Percentiles rank a stretch among this genome's conserved stretches.
Conservation (phyloP, 1,139 yeast species). For the Geotrichum armillariae region DNA sequence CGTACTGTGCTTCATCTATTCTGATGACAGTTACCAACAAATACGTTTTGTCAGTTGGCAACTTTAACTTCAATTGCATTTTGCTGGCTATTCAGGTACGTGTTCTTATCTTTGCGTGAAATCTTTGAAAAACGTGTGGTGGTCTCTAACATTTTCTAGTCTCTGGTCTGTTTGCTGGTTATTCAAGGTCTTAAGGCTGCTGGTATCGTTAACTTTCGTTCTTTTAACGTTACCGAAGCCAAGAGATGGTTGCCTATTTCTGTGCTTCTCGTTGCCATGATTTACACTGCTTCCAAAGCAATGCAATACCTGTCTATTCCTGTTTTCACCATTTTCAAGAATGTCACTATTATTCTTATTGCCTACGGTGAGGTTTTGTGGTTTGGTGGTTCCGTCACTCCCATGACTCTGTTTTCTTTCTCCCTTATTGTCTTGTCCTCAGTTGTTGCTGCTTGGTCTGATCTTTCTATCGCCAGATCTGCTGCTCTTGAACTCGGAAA, state of each 20-base stretch:
- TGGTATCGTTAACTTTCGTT: conserved; percentile 82
- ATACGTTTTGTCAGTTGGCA: conserved; percentile 79
- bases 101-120: neutral
- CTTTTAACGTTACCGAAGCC: conserved; percentile 83
- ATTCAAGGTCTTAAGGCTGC: conserved; percentile 69
- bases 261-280: conserved; percentile 83
- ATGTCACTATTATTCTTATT: conserved; percentile 90
- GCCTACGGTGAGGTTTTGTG: conserved; percentile 98
- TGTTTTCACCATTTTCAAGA: conserved; percentile 96
- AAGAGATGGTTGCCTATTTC: conserved; percentile 93
- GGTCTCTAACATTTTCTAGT: conserved; percentile 44
- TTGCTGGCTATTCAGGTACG: conserved; percentile 52
- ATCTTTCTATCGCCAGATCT: conserved; percentile 46
- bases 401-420: conserved; percentile 89
- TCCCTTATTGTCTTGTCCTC: conserved; percentile 90
- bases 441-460: conserved; percentile 92
- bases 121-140: neutral
- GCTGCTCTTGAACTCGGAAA: conserved; percentile 35
- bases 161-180: conserved; percentile 75
- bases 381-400: conserved; percentile 91
- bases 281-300: conserved; percentile 95
- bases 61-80: conserved; percentile 88
- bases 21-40: conserved; percentile 98
- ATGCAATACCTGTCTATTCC: conserved; percentile 89
- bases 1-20: conserved; percentile 90